Percentiles rank a stretch among this genome's conserved stretches.
Evolutionary conservation across 2,329 filamentous ascomycete species (phyloP).

Genomic region (Calonectria leucothoes): DNA sequence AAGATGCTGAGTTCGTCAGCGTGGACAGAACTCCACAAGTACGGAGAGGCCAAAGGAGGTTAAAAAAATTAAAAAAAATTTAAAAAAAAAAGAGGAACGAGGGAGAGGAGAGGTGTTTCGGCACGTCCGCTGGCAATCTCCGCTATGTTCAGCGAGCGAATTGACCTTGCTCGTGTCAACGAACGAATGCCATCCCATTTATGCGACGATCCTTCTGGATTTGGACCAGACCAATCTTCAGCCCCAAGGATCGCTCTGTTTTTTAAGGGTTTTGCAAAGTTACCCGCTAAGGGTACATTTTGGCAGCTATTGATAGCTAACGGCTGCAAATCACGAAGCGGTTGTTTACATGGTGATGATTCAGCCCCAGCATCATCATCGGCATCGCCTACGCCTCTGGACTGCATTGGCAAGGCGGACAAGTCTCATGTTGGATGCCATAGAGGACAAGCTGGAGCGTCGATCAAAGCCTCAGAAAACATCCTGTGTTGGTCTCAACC

Average conservation of each 20-base stretch:
- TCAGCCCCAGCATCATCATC: not conserved
- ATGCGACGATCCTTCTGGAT: not conserved
- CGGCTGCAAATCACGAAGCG: not conserved
- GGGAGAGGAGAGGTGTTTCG: not conserved
- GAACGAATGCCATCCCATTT: not conserved
- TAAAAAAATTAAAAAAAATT: not conserved
- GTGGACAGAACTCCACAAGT: not conserved
- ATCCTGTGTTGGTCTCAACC: conserved; percentile 12
- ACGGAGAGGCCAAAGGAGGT: not conserved
- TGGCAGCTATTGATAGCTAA: not conserved
- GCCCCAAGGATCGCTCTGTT: not conserved
- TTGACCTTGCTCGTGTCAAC: conserved; percentile 1
- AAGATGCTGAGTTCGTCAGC: conserved; percentile 9
- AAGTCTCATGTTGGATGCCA: conserved; percentile 4
- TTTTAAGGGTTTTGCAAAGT: not conserved
- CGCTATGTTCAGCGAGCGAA: not conserved
- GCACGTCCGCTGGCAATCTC: not conserved
- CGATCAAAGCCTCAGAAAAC: conserved; percentile 14
- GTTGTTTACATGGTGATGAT: not conserved
- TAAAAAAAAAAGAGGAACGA: not conserved
- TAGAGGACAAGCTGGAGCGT: conserved; percentile 12
- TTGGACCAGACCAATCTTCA: not conserved
- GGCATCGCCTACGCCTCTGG: not conserved
- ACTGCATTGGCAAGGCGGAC: conserved; percentile 1
- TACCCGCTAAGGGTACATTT: not conserved